Evolutionary conservation across 345 rosid genomes (phyloP), one percentile per base, ranked within the genome.

Genomic region (Ceriops tagal): DNA sequence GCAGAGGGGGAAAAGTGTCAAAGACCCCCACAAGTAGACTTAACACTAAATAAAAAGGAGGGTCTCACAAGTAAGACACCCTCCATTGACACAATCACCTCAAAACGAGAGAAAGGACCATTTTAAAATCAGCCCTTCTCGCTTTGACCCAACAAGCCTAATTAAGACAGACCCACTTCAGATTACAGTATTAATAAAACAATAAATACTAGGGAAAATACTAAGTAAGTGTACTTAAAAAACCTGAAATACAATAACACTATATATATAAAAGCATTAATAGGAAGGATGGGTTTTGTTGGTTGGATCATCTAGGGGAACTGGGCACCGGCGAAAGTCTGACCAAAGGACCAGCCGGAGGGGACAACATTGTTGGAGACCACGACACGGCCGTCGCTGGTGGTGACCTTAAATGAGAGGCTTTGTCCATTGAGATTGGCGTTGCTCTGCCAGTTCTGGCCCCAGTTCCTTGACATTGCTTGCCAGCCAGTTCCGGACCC

Each of bases 91-190:
- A 16, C 39, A 53, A 61, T 35, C 27, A 31, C 24, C 69, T 64
- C 79, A 78, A 75, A 72, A 71, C 51, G 34, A 73, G 71, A 60
- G 1, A 53, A 74, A 71, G 76, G 46, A 71, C 85, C 76, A 35
- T 68, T 74, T 74, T 56, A 81, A 87, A 79, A 82, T 67, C 72
- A 59, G 74, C 79, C 87, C 72, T 43, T 53, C 53, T 64, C 61
- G 64, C 67, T 43, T 53, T 69, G 75, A 67, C 71, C 61, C 71
- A 10, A 58, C 70, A 75, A 58, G 69, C 74, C 76, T 53, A 74
- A 21, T 26, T 22, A 35, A 28, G 2, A 22, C 27, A 21, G 62
- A 34, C 22, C 57, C 34, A 35, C 2, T 3, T 19, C 28, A 31
- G 8, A 43, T 3, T 9, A 46, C 58, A 37, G 60, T 39, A 62